Evolutionary conservation across 257 asterid genomes (phyloP).

Genomic region (Capsicum baccatum): DNA sequence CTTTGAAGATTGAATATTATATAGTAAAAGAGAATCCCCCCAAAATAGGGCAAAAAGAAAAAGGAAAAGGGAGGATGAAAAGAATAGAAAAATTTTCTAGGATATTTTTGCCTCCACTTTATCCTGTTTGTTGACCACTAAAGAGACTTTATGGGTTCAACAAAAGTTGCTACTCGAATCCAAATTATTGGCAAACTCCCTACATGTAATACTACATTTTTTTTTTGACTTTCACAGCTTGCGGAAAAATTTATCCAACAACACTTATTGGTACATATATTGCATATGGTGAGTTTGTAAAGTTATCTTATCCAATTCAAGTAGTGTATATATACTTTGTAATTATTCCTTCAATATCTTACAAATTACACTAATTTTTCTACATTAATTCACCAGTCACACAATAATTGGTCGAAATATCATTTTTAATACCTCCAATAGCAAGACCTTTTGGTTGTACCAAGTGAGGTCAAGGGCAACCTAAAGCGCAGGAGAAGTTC

Average conservation of each 20-base stretch:
- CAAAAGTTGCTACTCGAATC: conserved; percentile 10
- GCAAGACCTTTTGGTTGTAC: too few species aligned
- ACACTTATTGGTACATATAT: too few species aligned
- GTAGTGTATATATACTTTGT: neutral
- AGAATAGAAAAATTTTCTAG: conserved; percentile 4
- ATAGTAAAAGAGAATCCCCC: neutral
- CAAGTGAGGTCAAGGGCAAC: too few species aligned
- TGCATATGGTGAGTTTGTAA: too few species aligned
- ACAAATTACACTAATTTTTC: neutral
- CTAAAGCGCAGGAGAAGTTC: too few species aligned
- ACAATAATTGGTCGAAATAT: too few species aligned
- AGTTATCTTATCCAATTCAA: neutral
- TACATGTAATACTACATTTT: too few species aligned
- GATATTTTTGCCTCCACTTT: conserved; percentile 30
- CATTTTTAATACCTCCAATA: too few species aligned
- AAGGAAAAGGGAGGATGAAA: conserved; percentile 20
- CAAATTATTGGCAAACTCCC: neutral
- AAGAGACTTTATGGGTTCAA: conserved; percentile 22
- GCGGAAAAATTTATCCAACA: too few species aligned
- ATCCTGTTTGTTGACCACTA: conserved; percentile 33
- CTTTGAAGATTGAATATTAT: neutral
- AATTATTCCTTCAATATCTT: neutral
- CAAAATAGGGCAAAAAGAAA: neutral
- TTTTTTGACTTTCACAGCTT: too few species aligned
- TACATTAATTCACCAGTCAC: too few species aligned